Evolutionary conservation across 495 filamentous ascomycete species (phyloP), one percentile per base, ranked within the genome.

Genomic region (Lasiosphaeria ovina): DNA sequence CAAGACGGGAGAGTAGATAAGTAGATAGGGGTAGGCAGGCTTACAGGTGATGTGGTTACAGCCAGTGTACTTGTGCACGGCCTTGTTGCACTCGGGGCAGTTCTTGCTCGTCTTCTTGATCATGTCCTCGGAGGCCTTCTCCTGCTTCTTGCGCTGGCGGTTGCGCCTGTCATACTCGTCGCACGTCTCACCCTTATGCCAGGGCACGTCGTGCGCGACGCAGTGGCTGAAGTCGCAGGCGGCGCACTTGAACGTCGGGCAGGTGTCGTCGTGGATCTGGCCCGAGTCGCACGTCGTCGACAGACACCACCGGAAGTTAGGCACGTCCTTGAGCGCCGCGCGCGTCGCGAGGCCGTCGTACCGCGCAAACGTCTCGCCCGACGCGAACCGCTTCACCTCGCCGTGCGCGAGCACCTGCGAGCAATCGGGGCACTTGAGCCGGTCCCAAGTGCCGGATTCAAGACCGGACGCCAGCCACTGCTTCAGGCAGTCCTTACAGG

Each of bases 11-110:
- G 12, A 36, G 35, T 34, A 6, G 36, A 47, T 47, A 40, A 7
- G 16, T n/a, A n/a, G 24, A 24, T 24, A n/a, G 44, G 44, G 12
- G 6, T 14, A 14, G n/a, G 35, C 35, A 31, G 47, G 71, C 75
- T 68, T 62, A 77, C 78, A 79, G 0, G 70, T 77, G 16, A 82
- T 76, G 61, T 82, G 76, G 38, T 83, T 79, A 55, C 79, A 82
- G 1, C 81, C 81, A 1, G 62, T 66, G n/a, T 60, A 72, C 51
- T 77, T 78, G 54, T 74, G 59, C 3, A 79, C 69, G n/a, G 68
- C 71, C 51, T 64, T 74, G 36, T 76, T 70, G 62, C 80, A 83
- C 35, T 66, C 61, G 0, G 81, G 79, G 42, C 80, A 83, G 3
- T 77, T 68, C 63, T 74, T 76, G 6, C 73, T 66, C 4, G 64